Evolutionary conservation across 768 basidiomycete genomes (phyloP).

Genomic region (Trametes meyenii): DNA sequence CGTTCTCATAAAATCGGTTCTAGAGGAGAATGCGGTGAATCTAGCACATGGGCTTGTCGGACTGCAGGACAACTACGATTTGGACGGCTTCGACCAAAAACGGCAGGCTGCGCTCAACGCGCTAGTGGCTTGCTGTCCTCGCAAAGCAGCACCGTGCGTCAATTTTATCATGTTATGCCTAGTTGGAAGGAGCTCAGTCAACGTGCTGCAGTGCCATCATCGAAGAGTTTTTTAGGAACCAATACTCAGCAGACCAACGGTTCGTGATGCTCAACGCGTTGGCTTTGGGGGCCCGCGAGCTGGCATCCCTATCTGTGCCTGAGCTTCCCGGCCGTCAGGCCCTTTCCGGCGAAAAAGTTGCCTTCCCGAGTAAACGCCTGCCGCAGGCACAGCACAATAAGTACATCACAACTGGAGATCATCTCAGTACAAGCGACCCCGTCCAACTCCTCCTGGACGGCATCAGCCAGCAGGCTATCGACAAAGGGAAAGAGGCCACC

Average conservation of each 20-base stretch:
- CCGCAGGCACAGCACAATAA: conserved; percentile 71
- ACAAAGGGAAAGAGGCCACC: conserved; percentile 56
- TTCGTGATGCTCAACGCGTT: conserved; percentile 85
- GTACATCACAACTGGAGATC: conserved; percentile 53
- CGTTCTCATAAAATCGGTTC: background rate
- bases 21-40: conserved; percentile 91
- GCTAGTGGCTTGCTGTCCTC: conserved; percentile 78
- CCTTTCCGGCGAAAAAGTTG: conserved; percentile 36
- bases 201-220: conserved; percentile 63
- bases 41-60: conserved; percentile 72
- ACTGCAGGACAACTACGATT: conserved; percentile 83
- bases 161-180: background rate
- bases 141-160: conserved; percentile 79
- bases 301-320: conserved; percentile 52
- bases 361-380: conserved; percentile 83
- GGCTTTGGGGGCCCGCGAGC: conserved; percentile 82
- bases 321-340: conserved; percentile 9
- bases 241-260: conserved; percentile 88
- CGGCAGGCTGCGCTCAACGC: conserved; percentile 79
- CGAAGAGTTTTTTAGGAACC: conserved; percentile 93
- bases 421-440: conserved; percentile 35
- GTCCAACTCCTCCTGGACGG: conserved; percentile 63
- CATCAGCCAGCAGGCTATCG: conserved; percentile 65
- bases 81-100: conserved; percentile 74
- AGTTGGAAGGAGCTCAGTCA: background rate